Conservation (phyloP, 371 early-diverging fungal genomes). For the Mucor irregularis region DNA sequence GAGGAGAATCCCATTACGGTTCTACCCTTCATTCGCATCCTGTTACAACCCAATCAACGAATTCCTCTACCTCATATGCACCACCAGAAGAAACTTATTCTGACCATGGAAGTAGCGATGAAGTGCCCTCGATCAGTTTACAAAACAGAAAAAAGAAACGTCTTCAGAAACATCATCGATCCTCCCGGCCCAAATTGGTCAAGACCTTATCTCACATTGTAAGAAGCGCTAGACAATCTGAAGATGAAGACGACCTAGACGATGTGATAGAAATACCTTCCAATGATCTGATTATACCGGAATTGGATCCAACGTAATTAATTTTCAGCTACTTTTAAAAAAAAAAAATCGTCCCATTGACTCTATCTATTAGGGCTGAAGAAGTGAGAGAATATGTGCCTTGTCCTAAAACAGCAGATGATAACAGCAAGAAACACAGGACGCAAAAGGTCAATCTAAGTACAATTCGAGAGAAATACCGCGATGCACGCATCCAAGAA, state of each 20-base stretch:
- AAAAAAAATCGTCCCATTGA: neutral
- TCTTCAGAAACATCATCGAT: constrained; percentile 28
- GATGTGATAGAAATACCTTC: constrained; percentile 24
- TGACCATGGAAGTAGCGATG: constrained; percentile 29
- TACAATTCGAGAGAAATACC: constrained; percentile 38
- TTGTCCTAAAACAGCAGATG: neutral
- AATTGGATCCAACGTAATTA: constrained; percentile 46
- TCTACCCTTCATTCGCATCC: neutral
- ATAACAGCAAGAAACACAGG: constrained; percentile 1
- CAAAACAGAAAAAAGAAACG: constrained; percentile 37
- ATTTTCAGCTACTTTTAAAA: neutral
- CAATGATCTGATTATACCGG: constrained; percentile 42
- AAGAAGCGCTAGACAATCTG: constrained; percentile 23
- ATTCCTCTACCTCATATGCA: neutral
- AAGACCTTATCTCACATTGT: constrained; percentile 26
- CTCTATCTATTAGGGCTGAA: constrained; percentile 20
- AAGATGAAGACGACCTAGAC: constrained; percentile 22
- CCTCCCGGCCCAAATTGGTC: constrained; percentile 19
- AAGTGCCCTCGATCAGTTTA: constrained; percentile 8
- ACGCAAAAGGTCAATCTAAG: constrained; percentile 30
- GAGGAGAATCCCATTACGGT: neutral
- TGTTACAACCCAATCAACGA: neutral
- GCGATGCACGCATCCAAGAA: constrained; percentile 31
- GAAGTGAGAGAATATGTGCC: constrained; percentile 26
- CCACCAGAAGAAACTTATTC: neutral